Percentiles rank a stretch among this genome's conserved stretches.
Evolutionary conservation across 805 yeast species (phyloP).

Genomic region (Suhomyces canberraensis): DNA sequence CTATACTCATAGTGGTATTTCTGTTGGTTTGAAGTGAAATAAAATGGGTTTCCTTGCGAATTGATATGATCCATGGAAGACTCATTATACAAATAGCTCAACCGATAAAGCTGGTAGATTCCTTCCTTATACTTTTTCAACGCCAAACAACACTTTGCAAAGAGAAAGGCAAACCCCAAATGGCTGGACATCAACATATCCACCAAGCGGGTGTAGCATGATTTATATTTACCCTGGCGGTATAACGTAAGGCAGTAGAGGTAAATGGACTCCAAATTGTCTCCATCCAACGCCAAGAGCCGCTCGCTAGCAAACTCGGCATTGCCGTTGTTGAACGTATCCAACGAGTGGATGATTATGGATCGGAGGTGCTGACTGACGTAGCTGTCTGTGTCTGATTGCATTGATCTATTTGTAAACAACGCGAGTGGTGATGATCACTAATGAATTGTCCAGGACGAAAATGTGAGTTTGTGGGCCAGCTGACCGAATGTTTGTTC

Average conservation of each 20-base stretch:
- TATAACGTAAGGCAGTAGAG: constrained; percentile 66
- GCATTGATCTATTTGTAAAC: too few species aligned
- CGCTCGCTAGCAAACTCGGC: constrained; percentile 90
- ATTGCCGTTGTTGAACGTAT: constrained; percentile 62
- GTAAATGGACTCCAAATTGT: constrained; percentile 59
- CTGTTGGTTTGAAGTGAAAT: constrained; percentile 18
- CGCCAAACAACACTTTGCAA: constrained; percentile 62
- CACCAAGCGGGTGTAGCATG: constrained; percentile 51
- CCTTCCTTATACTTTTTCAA: constrained; percentile 62
- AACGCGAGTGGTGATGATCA: too few species aligned
- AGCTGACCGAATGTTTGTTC: too few species aligned
- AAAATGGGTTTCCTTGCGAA: constrained; percentile 4
- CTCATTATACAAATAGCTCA: constrained; percentile 31
- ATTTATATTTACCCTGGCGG: constrained; percentile 55
- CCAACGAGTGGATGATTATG: constrained; percentile 65
- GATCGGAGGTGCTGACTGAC: constrained; percentile 49
- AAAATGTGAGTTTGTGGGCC: too few species aligned
- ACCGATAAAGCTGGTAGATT: constrained; percentile 39
- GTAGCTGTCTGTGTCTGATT: constrained; percentile 15
- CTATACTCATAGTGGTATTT: constrained; percentile 37
- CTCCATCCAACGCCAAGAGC: constrained; percentile 58
- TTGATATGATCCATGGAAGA: constrained; percentile 3
- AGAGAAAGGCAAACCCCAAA: constrained; percentile 73
- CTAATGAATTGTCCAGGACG: too few species aligned
- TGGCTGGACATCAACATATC: constrained; percentile 43